Base-by-base conservation (phyloP, 2,329 filamentous ascomycete species). In the Dactylellina leptospora region DNA sequence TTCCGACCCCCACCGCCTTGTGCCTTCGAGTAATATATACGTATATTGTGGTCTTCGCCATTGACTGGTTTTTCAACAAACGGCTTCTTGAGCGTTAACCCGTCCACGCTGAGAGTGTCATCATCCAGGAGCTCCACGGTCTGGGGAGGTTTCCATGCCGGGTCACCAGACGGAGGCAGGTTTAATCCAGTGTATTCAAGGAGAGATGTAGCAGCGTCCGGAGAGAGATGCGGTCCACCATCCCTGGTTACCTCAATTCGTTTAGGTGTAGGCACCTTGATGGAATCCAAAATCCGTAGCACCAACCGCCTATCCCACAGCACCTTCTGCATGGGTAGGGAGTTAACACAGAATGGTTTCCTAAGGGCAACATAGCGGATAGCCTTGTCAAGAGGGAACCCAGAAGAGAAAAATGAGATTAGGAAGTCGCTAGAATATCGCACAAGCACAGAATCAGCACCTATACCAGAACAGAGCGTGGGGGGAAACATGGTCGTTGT, bases 1-100 rank as follows among this genome's bases (percentile, higher is more conserved):
- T 93, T 91, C 68, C 96, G 86, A 23, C 92, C 96, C 69, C 95
- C 95, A 50, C 93, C 93, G 2, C 93, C 92, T 50, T 90, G 86
- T 42, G 91, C 90, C 74, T 88, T 90, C 20, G 93, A 91, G 78
- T 96, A 97, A 81, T 97, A 99, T 62, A 99, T 97, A 81, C 96
- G 90, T 77, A 99, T 96, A 79, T 99, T 99, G 82, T 99, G 95
- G 78, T 99, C 93, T 81, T 99, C 95, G 30, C 95, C 95, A 78
- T 91, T 97, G n/a, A 92, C 93, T 0, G 95, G 95, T 80, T 99
- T 99, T 79, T 99, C 95, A 36, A 99, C 95, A 78, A 99, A 99
- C 0, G 95, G 95, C 78, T 99, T 99, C 76, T 85, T 89, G 47
- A 99, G 84, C 2, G 88, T 80, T 40, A 86, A 84, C 9, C 93